phyloP scores from a whole-genome alignment of 2,329 filamentous ascomycete species.

The Chalaropsis ovoidea region DNA sequence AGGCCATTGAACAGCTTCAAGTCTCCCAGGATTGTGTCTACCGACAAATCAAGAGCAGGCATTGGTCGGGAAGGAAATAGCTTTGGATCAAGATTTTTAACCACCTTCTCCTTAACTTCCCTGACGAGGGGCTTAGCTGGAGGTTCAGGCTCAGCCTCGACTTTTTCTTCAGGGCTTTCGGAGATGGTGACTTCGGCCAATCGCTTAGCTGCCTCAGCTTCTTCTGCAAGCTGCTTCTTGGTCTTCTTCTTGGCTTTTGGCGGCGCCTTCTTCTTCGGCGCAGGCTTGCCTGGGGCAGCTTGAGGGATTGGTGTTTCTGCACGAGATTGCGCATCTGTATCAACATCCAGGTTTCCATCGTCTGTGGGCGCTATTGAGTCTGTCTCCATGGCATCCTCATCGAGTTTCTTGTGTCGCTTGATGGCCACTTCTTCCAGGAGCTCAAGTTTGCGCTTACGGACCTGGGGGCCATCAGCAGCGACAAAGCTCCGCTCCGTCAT shows the following conservation, averaged over 20 bases:
- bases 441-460: conserved; percentile 65
- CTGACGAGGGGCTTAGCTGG: conserved; percentile 40
- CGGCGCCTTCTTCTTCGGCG: conserved; percentile 43
- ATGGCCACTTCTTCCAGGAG: conserved; percentile 41
- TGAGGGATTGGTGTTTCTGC: conserved; percentile 39
- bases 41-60: conserved; percentile 39
- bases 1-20: conserved; percentile 36
- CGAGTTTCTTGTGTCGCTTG: conserved; percentile 70
- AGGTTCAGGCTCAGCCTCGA: conserved; percentile 33
- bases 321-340: conserved; percentile 39
- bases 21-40: conserved; percentile 37
- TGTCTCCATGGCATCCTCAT: conserved; percentile 67
- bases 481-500: conserved; percentile 65
- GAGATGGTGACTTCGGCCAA: conserved; percentile 19
- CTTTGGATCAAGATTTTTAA: conserved; percentile 36
- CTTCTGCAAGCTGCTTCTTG: conserved; percentile 65
- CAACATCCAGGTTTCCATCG: conserved; percentile 33
- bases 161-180: conserved; percentile 27
- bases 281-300: conserved; percentile 36
- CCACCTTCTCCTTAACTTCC: conserved; percentile 29
- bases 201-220: conserved; percentile 51
- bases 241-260: conserved; percentile 61
- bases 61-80: conserved; percentile 42
- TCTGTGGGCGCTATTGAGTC: conserved; percentile 46
- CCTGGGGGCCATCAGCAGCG: conserved; percentile 43